Percentiles rank a stretch among this genome's conserved stretches.
These are phyloP conservation scores for Pestalotiopsis sp. DNA, from an alignment of 2,329 filamentous ascomycete species.

Conservation along the genomic window DNA sequence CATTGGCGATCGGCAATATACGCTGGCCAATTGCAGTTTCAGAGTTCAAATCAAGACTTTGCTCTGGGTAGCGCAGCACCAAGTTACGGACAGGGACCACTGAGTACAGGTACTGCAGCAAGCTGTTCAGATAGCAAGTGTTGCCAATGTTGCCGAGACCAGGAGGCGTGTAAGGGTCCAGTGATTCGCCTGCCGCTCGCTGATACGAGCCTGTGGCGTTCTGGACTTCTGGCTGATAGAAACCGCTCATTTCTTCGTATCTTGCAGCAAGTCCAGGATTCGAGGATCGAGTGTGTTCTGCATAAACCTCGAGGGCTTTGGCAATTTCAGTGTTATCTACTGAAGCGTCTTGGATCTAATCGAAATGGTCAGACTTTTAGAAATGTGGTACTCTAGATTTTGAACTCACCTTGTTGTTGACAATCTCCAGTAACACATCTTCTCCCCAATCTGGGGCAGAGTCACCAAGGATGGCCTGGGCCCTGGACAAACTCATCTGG, in stretches of 20 bases:
- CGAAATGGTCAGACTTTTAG: not conserved
- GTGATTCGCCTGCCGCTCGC: slow-evolving; percentile 10
- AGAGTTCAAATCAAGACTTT: slow-evolving; percentile 69
- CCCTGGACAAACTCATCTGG: not conserved
- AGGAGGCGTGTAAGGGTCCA: slow-evolving; percentile 67
- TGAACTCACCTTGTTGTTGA: slow-evolving; percentile 24
- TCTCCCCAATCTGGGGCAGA: slow-evolving; percentile 25
- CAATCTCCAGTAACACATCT: slow-evolving; percentile 30
- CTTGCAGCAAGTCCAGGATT: slow-evolving; percentile 23
- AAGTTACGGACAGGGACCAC: slow-evolving; percentile 80
- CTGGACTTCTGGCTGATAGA: slow-evolving; percentile 20
- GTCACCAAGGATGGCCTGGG: slow-evolving; percentile 17
- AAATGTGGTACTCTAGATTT: not conserved
- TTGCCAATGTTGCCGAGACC: slow-evolving; percentile 94
- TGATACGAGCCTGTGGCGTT: not conserved
- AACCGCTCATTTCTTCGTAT: slow-evolving; percentile 25
- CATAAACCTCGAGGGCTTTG: slow-evolving; percentile 29
- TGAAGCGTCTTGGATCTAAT: slow-evolving; percentile 9
- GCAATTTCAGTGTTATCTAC: slow-evolving; percentile 24
- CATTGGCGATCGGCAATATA: slow-evolving; percentile 65
- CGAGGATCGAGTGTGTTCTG: slow-evolving; percentile 26
- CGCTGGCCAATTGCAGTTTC: slow-evolving; percentile 62
- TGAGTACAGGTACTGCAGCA: slow-evolving; percentile 94
- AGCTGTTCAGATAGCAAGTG: slow-evolving; percentile 96
- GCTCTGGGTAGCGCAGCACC: slow-evolving; percentile 73